Evolutionary conservation across 306 rosid species (phyloP), one percentile per base, ranked within the genome.

Genomic region (Glycyrrhiza uralensis): DNA sequence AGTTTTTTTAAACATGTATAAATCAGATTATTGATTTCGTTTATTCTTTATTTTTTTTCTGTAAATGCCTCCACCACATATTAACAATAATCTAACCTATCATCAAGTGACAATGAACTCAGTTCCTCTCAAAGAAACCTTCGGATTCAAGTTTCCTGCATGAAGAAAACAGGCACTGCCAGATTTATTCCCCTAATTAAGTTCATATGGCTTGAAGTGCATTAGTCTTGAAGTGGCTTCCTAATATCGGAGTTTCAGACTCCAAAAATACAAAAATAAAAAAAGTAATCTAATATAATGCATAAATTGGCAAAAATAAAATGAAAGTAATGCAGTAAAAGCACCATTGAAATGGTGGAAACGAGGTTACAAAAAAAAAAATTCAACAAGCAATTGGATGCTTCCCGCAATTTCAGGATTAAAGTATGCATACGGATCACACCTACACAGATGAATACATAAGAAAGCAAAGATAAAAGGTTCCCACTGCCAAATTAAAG

Each of bases 401-500:
- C 39, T 39, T 51, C 69, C 55, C 50, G 65, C 55, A 52, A 29
- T 63, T 62, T 23, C 38, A 54, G 44, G 59, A 52, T 30, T 41
- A 49, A 36, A 51, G 51, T 22, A 47, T 29, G 71, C 51, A 50
- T n/a, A 11, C 3, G 6, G 61, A 24, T 17, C 55, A 14, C 52
- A 45, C 13, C 51, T 59, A 47, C 75, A 56, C 33, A 73, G 42
- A 66, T 52, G 18, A 73, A 61, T 38, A 15, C 69, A 60, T 32
- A 18, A 58, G 24, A 44, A 22, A 20, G 45, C 51, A 14, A 55
- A 26, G 6, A 41, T 39, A 47, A 60, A 42, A 45, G 35, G 59
- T 6, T 75, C 45, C 63, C 42, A 44, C 46, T 47, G 44, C 74
- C 75, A 74, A 65, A 63, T 69, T 51, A 69, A 72, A 55, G 29